Base-by-base conservation (phyloP, 805 yeast species). In the Candida silvatica region DNA sequence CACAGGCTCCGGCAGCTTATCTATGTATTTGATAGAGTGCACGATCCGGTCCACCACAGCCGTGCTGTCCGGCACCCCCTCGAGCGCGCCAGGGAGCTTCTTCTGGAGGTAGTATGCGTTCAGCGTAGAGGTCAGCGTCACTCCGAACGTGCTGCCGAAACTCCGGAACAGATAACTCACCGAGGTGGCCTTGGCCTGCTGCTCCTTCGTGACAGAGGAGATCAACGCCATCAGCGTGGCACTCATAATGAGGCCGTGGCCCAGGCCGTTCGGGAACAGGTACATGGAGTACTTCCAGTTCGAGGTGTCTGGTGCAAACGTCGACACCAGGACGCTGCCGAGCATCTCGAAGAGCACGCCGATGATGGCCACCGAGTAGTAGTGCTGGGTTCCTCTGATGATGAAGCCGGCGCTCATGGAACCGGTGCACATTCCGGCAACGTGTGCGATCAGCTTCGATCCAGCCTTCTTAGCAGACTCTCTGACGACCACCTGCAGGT, bases 101-200 rank as follows among this genome's bases (percentile, higher is more conserved):
- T 28, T 28, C 17, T 28, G 31, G 8, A 28, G 18, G 19, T 28
- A 28, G 31, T 14, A 15, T 12, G 31, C 18, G 31, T 28, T 28
- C 6, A 28, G 16, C 12, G 18, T 16, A 14, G 31, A 19, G 12
- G 31, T 28, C 17, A 28, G 6, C 6, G n/a, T n/a, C n/a, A 61
- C 65, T 6, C 67, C 67, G 62, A 64, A 61, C 1, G 61, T 64
- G 3, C 63, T 61, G 6, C 67, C 67, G 23, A 62, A 49, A 38
- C 64, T 59, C 40, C 67, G 47, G 48, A 59, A 50, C 24, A 62
- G 46, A 37, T 61, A 60, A 4, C 60, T 52, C 3, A 63, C 59
- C 7, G 66, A 58, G 7, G 67, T 62, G 1, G 66, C 59, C 6
- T 60, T 54, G 3, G 67, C 67, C 39, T 62, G 67, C 34, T 54